Percentiles rank a stretch among this genome's conserved stretches.
Conservation (phyloP, 176 grass and related monocot genomes). For the Tuctoria greenei region DNA sequence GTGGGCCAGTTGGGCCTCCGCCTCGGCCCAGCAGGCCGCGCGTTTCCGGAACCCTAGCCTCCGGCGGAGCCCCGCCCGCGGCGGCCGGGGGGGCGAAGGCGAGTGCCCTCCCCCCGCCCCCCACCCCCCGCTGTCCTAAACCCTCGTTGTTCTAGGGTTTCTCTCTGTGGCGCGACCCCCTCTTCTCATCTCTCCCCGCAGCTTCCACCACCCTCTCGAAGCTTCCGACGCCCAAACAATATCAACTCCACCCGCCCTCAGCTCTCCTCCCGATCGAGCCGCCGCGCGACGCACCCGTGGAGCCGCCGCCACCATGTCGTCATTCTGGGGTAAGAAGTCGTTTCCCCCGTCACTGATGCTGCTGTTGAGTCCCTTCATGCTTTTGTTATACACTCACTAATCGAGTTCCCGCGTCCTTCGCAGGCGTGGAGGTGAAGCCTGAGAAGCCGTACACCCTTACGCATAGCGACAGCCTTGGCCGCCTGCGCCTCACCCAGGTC, state of each 20-base stretch:
- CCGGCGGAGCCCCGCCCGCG: too few relatives aligned
- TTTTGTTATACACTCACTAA: background rate
- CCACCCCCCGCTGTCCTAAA: slow-evolving; percentile 29
- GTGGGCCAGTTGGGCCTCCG: too few relatives aligned
- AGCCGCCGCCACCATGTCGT: slow-evolving; percentile 40
- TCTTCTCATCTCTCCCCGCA: background rate
- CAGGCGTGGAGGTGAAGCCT: slow-evolving; percentile 76
- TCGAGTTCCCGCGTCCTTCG: background rate
- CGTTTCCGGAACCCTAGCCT: too few relatives aligned
- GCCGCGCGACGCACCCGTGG: background rate
- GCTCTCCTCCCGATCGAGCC: background rate
- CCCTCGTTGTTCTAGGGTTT: slow-evolving; percentile 46
- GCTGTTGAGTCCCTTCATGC: background rate
- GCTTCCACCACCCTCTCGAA: slow-evolving; percentile 30
- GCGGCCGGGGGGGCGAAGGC: too few relatives aligned
- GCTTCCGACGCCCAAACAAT: background rate
- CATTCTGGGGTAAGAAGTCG: slow-evolving; percentile 75
- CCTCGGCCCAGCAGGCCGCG: too few relatives aligned
- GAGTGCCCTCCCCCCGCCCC: too few relatives aligned
- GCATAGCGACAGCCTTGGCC: slow-evolving; percentile 36
- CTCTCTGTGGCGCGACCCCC: slow-evolving; percentile 3
- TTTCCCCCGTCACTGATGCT: background rate
- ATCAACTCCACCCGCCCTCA: background rate
- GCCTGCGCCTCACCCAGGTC: slow-evolving; percentile 78
- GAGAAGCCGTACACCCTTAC: slow-evolving; percentile 74